Evolutionary conservation across 768 basidiomycete species (phyloP).

Genomic region (Peribolospora baueri): DNA sequence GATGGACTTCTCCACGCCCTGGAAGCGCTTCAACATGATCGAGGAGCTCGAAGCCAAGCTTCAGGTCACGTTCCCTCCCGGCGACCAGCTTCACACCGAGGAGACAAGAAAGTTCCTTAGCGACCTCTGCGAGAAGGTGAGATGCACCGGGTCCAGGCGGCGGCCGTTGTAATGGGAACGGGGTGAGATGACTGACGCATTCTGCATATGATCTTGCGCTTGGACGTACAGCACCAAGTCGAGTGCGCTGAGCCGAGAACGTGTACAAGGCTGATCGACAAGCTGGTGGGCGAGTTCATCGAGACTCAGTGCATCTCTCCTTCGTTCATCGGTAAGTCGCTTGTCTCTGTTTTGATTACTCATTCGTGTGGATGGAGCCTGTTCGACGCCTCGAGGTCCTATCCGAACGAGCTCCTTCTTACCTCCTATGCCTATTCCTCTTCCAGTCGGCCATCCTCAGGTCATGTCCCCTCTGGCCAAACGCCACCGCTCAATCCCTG

Average conservation of each 20-base stretch:
- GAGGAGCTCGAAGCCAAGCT: conserved; percentile 83
- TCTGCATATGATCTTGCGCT: neutral
- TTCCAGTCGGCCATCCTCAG: conserved; percentile 78
- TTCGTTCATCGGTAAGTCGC: conserved; percentile 56
- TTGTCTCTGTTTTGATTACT: neutral
- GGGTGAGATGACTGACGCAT: neutral
- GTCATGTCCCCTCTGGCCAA: conserved; percentile 99
- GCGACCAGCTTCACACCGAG: conserved; percentile 62
- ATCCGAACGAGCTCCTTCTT: neutral
- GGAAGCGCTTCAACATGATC: conserved; percentile 99
- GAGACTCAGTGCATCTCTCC: conserved; percentile 92
- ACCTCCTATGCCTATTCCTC: neutral
- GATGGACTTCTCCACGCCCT: conserved; percentile 74
- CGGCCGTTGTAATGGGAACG: neutral
- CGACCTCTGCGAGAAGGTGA: conserved; percentile 60
- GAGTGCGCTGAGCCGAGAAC: conserved; percentile 92
- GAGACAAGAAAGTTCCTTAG: conserved; percentile 72
- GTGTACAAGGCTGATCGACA: conserved; percentile 81
- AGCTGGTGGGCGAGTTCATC: conserved; percentile 97
- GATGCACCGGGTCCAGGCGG: neutral
- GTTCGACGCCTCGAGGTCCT: neutral
- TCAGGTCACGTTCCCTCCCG: conserved; percentile 71
- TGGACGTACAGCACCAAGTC: conserved; percentile 48
- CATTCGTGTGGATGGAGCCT: neutral
- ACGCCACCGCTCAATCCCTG: conserved; percentile 88